phyloP scores from a whole-genome alignment of 345 rosid genomes.

The Populus pruinosa region DNA sequence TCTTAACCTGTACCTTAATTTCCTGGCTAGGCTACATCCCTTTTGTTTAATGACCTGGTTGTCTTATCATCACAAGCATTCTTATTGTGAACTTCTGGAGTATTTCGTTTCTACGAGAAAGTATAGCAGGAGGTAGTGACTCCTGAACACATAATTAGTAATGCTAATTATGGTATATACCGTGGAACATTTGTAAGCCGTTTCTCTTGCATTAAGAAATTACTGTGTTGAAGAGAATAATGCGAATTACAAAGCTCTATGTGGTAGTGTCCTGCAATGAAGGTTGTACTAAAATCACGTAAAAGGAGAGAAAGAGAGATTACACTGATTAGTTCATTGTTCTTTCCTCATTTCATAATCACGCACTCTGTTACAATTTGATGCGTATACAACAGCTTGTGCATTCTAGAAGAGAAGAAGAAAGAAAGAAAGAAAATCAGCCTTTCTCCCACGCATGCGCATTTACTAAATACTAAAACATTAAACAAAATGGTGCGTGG shows the following conservation, averaged over 20 bases:
- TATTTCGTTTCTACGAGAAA: neutral
- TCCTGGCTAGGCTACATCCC: neutral
- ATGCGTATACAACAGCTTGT: too few relatives aligned
- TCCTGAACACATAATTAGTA: slow-evolving; percentile 2
- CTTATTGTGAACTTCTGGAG: neutral
- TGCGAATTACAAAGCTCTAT: neutral
- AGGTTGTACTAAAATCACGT: too few relatives aligned
- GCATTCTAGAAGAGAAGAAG: too few relatives aligned
- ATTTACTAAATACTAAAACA: too few relatives aligned
- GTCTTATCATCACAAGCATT: neutral
- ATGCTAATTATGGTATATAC: neutral
- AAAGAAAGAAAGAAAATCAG: too few relatives aligned
- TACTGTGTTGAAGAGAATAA: neutral
- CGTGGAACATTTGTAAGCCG: neutral
- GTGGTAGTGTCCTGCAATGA: too few relatives aligned
- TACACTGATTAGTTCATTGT: too few relatives aligned
- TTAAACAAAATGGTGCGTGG: too few relatives aligned
- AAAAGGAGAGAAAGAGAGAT: too few relatives aligned
- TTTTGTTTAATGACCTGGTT: neutral
- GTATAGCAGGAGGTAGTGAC: neutral
- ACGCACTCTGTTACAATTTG: too few relatives aligned
- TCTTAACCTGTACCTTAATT: slow-evolving; percentile 4
- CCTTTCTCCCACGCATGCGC: too few relatives aligned
- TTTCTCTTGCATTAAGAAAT: neutral
- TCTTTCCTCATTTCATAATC: too few relatives aligned